A percentile compares a stretch with the other conserved stretches of the same genome.
These are phyloP conservation scores for Ceratobasidium theobromae DNA, from an alignment of 1,284 basidiomycete genomes.

Conservation along the genomic window DNA sequence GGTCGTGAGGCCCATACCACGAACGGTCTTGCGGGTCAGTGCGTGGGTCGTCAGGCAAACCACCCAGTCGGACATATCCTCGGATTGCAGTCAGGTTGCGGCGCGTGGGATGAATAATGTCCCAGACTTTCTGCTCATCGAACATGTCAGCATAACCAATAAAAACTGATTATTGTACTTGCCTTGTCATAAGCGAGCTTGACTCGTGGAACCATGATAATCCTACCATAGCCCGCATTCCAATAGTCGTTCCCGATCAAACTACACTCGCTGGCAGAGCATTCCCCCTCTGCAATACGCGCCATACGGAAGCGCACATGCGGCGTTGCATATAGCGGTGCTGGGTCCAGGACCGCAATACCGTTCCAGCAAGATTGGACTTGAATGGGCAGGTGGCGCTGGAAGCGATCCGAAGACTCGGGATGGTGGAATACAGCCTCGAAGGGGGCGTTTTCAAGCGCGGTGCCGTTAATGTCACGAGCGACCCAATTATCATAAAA, in stretches of 20 bases:
- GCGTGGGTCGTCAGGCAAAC: constrained; percentile 88
- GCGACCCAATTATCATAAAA: constrained; percentile 99
- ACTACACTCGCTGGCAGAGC: constrained; percentile 90
- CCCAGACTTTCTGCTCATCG: constrained; percentile 72
- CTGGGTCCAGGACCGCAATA: constrained; percentile 88
- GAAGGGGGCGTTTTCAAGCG: constrained; percentile 93
- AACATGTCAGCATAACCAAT: background rate
- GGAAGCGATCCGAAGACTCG: constrained; percentile 75
- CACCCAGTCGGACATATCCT: constrained; percentile 86
- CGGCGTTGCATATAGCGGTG: constrained; percentile 85
- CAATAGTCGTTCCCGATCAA: constrained; percentile 96
- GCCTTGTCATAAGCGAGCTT: constrained; percentile 92
- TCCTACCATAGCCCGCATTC: constrained; percentile 88
- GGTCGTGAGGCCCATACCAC: constrained; percentile 95
- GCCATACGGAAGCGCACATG: constrained; percentile 95
- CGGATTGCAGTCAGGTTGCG: constrained; percentile 91
- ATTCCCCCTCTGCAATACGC: constrained; percentile 72
- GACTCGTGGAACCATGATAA: constrained; percentile 94
- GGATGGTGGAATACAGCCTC: constrained; percentile 87
- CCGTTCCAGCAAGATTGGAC: constrained; percentile 98
- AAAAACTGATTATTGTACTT: constrained; percentile 40
- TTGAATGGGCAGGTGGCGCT: constrained; percentile 87
- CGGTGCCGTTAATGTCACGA: constrained; percentile 94
- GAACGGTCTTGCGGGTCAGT: constrained; percentile 92
- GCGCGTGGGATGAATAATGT: constrained; percentile 86